Evolutionary conservation across 1,284 basidiomycete genomes (phyloP), one percentile per base, ranked within the genome.

Genomic region (Microbotryum lychnidis-dioicae): DNA sequence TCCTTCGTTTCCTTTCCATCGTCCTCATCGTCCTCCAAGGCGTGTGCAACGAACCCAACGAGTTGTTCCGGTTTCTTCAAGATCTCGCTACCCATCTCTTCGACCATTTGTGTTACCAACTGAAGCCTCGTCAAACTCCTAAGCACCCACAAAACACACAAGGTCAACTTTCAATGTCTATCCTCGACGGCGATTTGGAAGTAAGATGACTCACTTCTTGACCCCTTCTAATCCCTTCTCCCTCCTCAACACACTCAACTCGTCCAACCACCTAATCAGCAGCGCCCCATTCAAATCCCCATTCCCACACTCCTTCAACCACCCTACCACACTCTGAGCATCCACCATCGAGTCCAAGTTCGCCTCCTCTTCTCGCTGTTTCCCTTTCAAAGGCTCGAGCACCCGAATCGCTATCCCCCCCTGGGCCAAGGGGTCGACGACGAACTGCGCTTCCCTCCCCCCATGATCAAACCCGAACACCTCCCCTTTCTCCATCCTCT

Each of bases 51-150:
- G 71, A 93, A 94, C 1, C 80, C 79, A 16, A 93, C 75, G 10
- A 91, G 81, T 62, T 91, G 84, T 16, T 81, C 80, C 1, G 87
- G 84, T 56, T 84, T 82, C 56, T 79, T 81, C 52, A 91, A 78
- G n/a, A 90, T 81, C 61, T 81, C 83, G 3, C 81, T 79, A 0
- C 84, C 81, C 4, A 89, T 75, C 50, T 82, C 80, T 3, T 81
- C 79, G 70, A 91, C 87, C 78, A 92, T 86, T 69, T 86, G 83
- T 65, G 90, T 78, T 27, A 89, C 83, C 42, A 92, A 77, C 70
- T 90, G 87, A 23, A 92, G 79, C 68, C 84, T 84, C 4, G 87
- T 77, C 29, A 93, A 29, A 8, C 60, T 47, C 5, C 63, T 67
- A 56, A 37, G 25, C 7, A 18, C 3, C 18, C 3, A 72, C 1